Conservation (phyloP, 2,329 filamentous ascomycete species). For the Colletotrichum euphorbiae region DNA sequence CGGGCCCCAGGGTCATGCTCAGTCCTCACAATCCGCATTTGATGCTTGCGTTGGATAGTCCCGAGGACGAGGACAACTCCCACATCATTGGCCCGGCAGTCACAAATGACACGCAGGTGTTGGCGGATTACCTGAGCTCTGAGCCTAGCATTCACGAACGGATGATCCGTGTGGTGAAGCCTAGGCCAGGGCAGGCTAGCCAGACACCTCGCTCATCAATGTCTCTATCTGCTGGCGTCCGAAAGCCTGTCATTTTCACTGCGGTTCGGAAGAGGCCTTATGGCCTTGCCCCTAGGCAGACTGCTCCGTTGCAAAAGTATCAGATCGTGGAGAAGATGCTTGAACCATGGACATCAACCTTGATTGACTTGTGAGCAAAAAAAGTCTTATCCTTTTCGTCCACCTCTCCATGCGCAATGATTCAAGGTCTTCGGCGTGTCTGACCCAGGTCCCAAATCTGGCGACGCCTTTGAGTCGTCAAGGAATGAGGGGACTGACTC, state of each 20-base stretch:
- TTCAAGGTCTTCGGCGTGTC: too few relatives aligned
- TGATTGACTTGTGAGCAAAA: constrained; percentile 59
- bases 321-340: constrained; percentile 70
- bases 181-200: constrained; percentile 23
- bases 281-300: constrained; percentile 52
- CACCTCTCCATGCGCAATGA: too few relatives aligned
- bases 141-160: constrained; percentile 45
- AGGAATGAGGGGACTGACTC: too few relatives aligned
- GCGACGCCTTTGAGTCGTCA: too few relatives aligned
- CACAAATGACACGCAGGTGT: constrained; percentile 69
- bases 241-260: constrained; percentile 58
- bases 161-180: constrained; percentile 41
- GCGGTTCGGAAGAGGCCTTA: constrained; percentile 59
- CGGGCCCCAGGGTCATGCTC: constrained; percentile 23
- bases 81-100: constrained; percentile 71
- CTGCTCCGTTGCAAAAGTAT: constrained; percentile 58
- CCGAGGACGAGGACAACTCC: constrained; percentile 55
- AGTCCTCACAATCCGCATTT: constrained; percentile 42
- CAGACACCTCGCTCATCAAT: constrained; percentile 21
- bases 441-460: too few relatives aligned
- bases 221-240: constrained; percentile 14
- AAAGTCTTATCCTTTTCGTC: neutral
- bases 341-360: constrained; percentile 62
- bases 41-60: constrained; percentile 43
- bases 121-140: constrained; percentile 67